Conservation (phyloP, 495 filamentous ascomycete genomes). For the Hypoxylon lienhwacheense region DNA sequence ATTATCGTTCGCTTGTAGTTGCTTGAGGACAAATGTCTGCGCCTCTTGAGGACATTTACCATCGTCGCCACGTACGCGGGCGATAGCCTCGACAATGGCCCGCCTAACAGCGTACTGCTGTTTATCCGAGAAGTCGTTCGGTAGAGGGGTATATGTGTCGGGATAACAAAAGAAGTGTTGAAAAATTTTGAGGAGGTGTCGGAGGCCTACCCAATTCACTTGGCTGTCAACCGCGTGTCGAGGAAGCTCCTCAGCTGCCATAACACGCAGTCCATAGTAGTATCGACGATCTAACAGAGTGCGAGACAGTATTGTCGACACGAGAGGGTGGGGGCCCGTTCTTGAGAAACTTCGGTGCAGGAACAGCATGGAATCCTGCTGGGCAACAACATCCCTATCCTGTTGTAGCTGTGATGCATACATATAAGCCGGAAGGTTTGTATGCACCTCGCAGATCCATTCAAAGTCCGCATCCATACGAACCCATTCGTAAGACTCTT, state of each 20-base stretch:
- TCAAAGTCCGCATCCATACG: conserved; percentile 98
- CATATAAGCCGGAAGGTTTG: conserved; percentile 92
- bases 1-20: conserved; percentile 92
- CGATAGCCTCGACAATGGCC: conserved; percentile 76
- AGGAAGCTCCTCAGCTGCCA: conserved; percentile 74
- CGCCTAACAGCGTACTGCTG: conserved; percentile 79
- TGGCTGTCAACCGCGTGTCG: conserved; percentile 61
- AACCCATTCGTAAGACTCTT: conserved; percentile 98
- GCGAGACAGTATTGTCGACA: conserved; percentile 80
- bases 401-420: conserved; percentile 96
- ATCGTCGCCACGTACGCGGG: conserved; percentile 71
- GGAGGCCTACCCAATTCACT: conserved; percentile 75
- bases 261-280: conserved; percentile 85
- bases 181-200: conserved; percentile 81
- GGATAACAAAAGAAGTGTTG: conserved; percentile 84
- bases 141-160: conserved; percentile 61
- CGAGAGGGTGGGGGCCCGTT: conserved; percentile 63
- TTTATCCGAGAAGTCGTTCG: conserved; percentile 89
- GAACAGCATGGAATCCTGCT: conserved; percentile 70
- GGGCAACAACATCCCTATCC: conserved; percentile 93
- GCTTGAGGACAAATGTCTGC: conserved; percentile 80
- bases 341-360: conserved; percentile 38
- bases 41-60: conserved; percentile 75
- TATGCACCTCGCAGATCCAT: conserved; percentile 79
- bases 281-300: conserved; percentile 91